A percentile compares a stretch with the other conserved stretches of the same genome.
Conservation (phyloP, 169 alveolate genomes). For the Cryptosporidium bovis region DNA sequence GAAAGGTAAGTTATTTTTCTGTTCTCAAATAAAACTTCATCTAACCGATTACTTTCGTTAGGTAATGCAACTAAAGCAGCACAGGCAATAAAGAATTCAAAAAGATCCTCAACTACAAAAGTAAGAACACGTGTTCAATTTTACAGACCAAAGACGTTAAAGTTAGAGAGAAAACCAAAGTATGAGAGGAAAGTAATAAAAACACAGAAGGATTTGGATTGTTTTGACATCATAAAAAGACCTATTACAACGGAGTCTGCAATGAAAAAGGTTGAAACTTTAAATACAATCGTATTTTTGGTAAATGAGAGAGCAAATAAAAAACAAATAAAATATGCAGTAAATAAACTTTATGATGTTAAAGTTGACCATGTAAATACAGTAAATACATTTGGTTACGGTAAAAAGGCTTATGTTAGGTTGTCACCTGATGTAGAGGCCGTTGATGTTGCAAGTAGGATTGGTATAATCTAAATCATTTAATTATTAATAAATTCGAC, state of each 20-base stretch:
- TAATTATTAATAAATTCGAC: background rate
- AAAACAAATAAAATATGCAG: constrained; percentile 93
- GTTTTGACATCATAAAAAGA: constrained; percentile 89
- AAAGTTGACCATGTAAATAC: constrained; percentile 94
- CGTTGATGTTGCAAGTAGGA: constrained; percentile 97
- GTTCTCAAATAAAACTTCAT: background rate
- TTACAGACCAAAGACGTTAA: constrained; percentile 87
- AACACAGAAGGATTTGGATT: constrained; percentile 89
- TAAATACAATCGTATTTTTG: constrained; percentile 95
- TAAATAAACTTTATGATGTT: constrained; percentile 91
- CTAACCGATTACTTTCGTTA: background rate
- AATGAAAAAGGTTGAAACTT: constrained; percentile 97
- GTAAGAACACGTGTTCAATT: constrained; percentile 82
- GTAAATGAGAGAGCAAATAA: constrained; percentile 93
- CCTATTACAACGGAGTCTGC: constrained; percentile 98
- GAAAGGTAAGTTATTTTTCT: constrained; percentile 46
- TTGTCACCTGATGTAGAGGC: constrained; percentile 96
- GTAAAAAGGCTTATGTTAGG: constrained; percentile 97
- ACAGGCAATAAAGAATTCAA: constrained; percentile 41
- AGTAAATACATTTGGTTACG: constrained; percentile 94
- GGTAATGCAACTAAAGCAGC: constrained; percentile 61
- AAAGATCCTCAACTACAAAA: constrained; percentile 64
- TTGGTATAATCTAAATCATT: constrained; percentile 94
- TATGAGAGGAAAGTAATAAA: constrained; percentile 82
- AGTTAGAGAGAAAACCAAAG: constrained; percentile 89